Conservation (phyloP, 495 filamentous ascomycete genomes). For the Sordaria brevicollis region DNA sequence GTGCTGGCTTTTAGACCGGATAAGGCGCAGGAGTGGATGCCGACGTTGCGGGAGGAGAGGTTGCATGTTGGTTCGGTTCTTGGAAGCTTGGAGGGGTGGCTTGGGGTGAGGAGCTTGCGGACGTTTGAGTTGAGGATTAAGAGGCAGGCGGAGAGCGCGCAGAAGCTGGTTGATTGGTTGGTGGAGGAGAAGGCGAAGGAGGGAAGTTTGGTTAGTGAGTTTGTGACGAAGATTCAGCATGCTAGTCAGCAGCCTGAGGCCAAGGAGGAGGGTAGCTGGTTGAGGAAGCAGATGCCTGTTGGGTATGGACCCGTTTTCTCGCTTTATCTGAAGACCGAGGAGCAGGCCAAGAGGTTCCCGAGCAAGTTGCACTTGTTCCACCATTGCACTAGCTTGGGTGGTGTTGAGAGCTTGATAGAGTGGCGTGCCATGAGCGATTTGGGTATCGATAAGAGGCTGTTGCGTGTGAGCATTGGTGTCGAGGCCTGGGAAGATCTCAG, state of each 20-base stretch:
- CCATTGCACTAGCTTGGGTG: conserved; percentile 88
- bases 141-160: conserved; percentile 60
- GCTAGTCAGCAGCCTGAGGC: conserved; percentile 59
- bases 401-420: conserved; percentile 89
- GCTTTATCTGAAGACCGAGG: conserved; percentile 49
- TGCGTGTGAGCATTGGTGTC: conserved; percentile 77
- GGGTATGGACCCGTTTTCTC: conserved; percentile 87
- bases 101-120: conserved; percentile 73
- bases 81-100: conserved; percentile 87
- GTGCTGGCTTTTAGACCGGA: conserved; percentile 53
- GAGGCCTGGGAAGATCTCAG: conserved; percentile 81
- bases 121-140: conserved; percentile 76
- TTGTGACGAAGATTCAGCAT: conserved; percentile 57
- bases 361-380: conserved; percentile 75
- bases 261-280: conserved; percentile 54
- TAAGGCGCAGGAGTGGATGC: conserved; percentile 37
- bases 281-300: conserved; percentile 81
- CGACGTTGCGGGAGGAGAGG: conserved; percentile 51
- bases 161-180: conserved; percentile 62
- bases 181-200: conserved; percentile 27
- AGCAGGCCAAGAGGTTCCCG: conserved; percentile 57
- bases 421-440: conserved; percentile 79
- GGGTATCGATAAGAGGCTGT: conserved; percentile 57
- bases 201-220: conserved; percentile 33
- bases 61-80: conserved; percentile 71